phyloP scores from a whole-genome alignment of 768 basidiomycete genomes.

The Naganishia randhawae region DNA sequence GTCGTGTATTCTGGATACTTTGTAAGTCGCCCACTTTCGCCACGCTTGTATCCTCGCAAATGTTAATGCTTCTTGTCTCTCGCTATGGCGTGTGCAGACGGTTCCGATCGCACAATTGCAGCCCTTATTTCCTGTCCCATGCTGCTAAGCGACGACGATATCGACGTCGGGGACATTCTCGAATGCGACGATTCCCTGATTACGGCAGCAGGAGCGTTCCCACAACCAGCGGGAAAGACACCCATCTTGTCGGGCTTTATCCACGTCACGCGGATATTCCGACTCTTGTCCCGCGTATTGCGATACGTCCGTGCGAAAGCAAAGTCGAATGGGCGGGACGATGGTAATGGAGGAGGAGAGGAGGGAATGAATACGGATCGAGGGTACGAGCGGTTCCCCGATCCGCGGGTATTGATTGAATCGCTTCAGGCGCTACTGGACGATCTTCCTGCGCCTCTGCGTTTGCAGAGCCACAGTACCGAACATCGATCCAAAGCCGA shows the following conservation, averaged over 20 bases:
- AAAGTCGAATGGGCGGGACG: slow-evolving; percentile 36
- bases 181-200: slow-evolving; percentile 49
- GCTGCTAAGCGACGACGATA: slow-evolving; percentile 33
- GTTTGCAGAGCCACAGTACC: slow-evolving; percentile 35
- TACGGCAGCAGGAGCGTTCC: slow-evolving; percentile 37
- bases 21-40: slow-evolving; percentile 32
- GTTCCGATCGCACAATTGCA: slow-evolving; percentile 37
- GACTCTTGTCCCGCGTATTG: slow-evolving; percentile 32
- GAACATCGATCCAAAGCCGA: slow-evolving; percentile 36
- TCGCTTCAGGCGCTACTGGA: slow-evolving; percentile 32
- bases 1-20: slow-evolving; percentile 38
- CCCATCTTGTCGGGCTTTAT: slow-evolving; percentile 45
- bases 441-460: slow-evolving; percentile 36
- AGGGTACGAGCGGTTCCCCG: slow-evolving; percentile 35
- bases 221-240: slow-evolving; percentile 36
- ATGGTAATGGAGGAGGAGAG: slow-evolving; percentile 30
- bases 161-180: slow-evolving; percentile 31
- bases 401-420: slow-evolving; percentile 35
- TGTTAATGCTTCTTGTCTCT: not conserved
- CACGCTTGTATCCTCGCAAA: not conserved
- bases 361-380: slow-evolving; percentile 39
- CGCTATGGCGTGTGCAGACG: slow-evolving; percentile 31
- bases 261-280: slow-evolving; percentile 39
- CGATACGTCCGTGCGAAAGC: slow-evolving; percentile 38
- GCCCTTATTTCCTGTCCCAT: slow-evolving; percentile 32